phyloP scores from a whole-genome alignment of 2,329 filamentous ascomycete species.

The Xylariaceae sp. region DNA sequence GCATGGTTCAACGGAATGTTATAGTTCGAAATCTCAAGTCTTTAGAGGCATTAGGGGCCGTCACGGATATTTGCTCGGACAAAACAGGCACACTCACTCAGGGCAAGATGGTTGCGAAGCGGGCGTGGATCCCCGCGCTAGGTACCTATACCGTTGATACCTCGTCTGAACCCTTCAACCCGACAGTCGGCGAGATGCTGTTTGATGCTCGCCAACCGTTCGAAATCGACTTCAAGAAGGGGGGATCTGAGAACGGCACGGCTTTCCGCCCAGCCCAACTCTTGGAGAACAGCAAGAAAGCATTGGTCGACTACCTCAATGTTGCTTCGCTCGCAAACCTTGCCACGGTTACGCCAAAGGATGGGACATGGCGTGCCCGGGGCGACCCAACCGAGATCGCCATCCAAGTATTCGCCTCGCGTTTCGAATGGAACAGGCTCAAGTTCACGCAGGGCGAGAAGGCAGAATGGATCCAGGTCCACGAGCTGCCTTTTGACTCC shows the following conservation, averaged over 20 bases:
- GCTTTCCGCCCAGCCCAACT: constrained; percentile 38
- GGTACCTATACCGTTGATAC: constrained; percentile 61
- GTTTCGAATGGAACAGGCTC: constrained; percentile 64
- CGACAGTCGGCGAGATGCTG: constrained; percentile 52
- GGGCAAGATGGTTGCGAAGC: constrained; percentile 65
- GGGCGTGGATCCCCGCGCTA: constrained; percentile 59
- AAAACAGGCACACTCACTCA: constrained; percentile 64
- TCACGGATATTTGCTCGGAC: constrained; percentile 59
- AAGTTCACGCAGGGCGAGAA: constrained; percentile 52
- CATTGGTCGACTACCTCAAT: constrained; percentile 57
- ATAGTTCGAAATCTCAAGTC: constrained; percentile 62
- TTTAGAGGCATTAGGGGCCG: constrained; percentile 62
- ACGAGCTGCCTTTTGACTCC: constrained; percentile 72
- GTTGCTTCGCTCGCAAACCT: constrained; percentile 62
- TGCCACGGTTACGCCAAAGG: constrained; percentile 49
- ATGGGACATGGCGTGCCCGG: constrained; percentile 58
- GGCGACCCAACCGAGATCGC: constrained; percentile 73
- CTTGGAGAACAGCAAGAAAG: constrained; percentile 44
- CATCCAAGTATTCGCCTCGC: constrained; percentile 70
- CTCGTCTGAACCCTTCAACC: constrained; percentile 59
- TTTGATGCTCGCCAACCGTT: constrained; percentile 42
- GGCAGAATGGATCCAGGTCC: constrained; percentile 57
- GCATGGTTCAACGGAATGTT: constrained; percentile 60
- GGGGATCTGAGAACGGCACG: constrained; percentile 29
- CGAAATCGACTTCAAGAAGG: constrained; percentile 36